Evolutionary conservation across 257 asterid species (phyloP).

Genomic region (Solanum tarijense): DNA sequence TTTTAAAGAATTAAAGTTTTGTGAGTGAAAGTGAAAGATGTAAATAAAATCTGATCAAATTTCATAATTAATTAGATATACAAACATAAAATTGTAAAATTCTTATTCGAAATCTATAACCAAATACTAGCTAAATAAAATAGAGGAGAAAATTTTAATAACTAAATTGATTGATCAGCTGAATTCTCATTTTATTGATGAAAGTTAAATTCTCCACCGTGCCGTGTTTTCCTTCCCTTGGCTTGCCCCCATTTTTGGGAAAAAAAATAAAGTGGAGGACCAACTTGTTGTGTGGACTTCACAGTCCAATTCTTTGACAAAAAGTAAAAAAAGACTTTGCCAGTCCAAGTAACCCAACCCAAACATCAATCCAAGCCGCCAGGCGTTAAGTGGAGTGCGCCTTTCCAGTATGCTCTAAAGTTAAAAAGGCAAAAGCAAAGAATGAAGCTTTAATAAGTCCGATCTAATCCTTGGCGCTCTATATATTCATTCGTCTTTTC

Average conservation of each 20-base stretch:
- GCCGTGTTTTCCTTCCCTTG: background rate
- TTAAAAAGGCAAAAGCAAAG: background rate
- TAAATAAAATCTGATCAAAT: too few species aligned
- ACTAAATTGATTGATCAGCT: too few species aligned
- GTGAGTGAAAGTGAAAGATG: background rate
- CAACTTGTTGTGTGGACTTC: background rate
- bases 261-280: background rate
- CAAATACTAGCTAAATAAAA: background rate
- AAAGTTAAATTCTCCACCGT: too few species aligned
- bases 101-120: fast-evolving
- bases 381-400: background rate
- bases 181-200: background rate
- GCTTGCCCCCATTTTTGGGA: background rate
- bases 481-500: background rate
- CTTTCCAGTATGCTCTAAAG: background rate
- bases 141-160: fast-evolving
- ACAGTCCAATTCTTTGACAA: background rate
- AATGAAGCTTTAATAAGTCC: background rate
- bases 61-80: too few species aligned
- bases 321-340: background rate
- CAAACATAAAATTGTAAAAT: background rate
- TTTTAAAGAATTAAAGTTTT: too few species aligned
- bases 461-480: background rate
- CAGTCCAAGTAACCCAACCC: background rate
- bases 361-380: background rate